Evolutionary conservation across 2,329 filamentous ascomycete genomes (phyloP), one percentile per base, ranked within the genome.

Genomic region (Pseudomassariella vexata): DNA sequence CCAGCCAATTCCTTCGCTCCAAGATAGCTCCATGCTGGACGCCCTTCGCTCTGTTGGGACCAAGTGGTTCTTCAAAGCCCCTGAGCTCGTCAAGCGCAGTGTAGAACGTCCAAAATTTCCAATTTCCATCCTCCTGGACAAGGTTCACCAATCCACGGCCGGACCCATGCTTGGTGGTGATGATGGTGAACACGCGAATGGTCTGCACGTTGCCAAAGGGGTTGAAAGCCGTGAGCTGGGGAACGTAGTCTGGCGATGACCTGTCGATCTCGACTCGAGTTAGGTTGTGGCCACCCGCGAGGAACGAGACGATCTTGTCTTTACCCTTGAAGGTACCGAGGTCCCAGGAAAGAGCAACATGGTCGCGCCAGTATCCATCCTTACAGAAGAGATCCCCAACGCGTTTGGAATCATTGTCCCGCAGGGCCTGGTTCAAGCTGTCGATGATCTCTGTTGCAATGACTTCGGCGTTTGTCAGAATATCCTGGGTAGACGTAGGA

Each of bases 71-170:
- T 27, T 67, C 62, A 24, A 63, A 50, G 1, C 59, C 64, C 4
- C 56, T 60, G 7, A 78, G 39, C 26, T 61, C 60, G 9, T 59
- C 46, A 17, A 78, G 48, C 0, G 58, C 54, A 1, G 74, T 77
- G 42, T 67, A 76, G 6, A 78, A 47, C 5, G 67, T 73, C 51
- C 73, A 76, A 4, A 74, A 64, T 47, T 71, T 74, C 70, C 70
- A 78, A 20, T 56, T 35, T 1, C 55, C 59, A 2, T 51, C 49
- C 4, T 46, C 43, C 26, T 58, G 54, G 7, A 60, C 55, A 1
- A 78, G 52, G 16, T 69, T 57, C 1, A 68, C 55, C 3, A 76
- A 42, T 2, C 74, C 75, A 11, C 63, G 57, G 3, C 73, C 76
- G 3, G 43, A 39, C 8, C 73, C 73, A 12, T 63, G 44, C 5